Evolutionary conservation across 192 early-diverging fungal genomes (phyloP).

Genomic region (Haplosporangium gracile): DNA sequence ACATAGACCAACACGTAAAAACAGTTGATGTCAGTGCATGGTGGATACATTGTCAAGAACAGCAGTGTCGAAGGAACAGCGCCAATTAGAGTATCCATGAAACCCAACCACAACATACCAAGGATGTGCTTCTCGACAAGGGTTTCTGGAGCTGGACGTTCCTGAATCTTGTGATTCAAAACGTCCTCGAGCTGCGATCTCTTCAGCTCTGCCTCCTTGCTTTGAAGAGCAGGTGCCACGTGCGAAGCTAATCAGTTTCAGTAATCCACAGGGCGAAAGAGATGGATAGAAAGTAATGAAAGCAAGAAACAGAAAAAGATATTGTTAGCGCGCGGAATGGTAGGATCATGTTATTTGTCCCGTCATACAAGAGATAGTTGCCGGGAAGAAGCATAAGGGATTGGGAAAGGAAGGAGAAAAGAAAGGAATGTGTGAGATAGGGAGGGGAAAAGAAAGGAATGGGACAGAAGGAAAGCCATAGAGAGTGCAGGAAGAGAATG

Average conservation of each 20-base stretch:
- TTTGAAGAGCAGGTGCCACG: constrained; percentile 64
- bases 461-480: background rate
- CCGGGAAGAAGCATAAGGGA: constrained; percentile 4
- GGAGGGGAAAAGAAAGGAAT: background rate
- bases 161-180: constrained; percentile 62
- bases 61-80: background rate
- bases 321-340: background rate
- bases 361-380: background rate
- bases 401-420: background rate
- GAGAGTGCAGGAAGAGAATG: background rate
- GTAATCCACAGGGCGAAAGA: background rate
- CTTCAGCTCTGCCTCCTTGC: constrained; percentile 62
- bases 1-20: background rate
- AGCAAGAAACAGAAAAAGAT: background rate
- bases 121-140: constrained; percentile 74
- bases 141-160: constrained; percentile 56
- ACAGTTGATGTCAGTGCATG: background rate
- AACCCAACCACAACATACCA: constrained; percentile 9
- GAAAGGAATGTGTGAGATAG: background rate
- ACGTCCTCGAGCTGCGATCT: constrained; percentile 58
- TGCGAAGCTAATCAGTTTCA: constrained; percentile 38
- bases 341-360: background rate
- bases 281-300: background rate
- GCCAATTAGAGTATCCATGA: background rate
- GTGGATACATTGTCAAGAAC: background rate